These are phyloP conservation scores for Rhododendron griersonianum DNA, from an alignment of 148 eudicot genomes.

Conservation along the genomic window DNA sequence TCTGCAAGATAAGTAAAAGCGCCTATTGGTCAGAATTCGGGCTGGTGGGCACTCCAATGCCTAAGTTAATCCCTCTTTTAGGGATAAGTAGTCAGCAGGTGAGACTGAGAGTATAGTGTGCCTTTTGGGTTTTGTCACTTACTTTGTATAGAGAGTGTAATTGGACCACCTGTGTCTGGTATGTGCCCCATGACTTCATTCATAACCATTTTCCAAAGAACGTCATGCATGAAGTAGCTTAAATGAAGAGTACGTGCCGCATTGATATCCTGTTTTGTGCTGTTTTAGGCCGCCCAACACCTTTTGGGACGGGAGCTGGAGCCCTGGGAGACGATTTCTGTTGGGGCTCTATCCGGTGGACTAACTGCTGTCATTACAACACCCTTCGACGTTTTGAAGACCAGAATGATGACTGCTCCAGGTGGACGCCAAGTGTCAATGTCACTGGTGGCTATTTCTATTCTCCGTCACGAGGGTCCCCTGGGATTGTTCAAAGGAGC, in stretches of 20 bases:
- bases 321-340: slow-evolving; percentile 89
- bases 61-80: neutral
- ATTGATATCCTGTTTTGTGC: neutral
- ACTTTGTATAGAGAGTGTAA: neutral
- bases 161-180: neutral
- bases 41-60: neutral
- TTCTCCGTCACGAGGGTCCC: slow-evolving; percentile 77
- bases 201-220: neutral
- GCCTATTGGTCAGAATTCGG: neutral
- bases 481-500: slow-evolving; percentile 93
- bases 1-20: neutral
- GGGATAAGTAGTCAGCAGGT: neutral
- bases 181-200: neutral
- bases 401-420: slow-evolving; percentile 92
- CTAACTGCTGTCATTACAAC: slow-evolving; percentile 84
- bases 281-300: slow-evolving; percentile 58
- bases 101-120: neutral
- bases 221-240: neutral
- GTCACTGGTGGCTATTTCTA: slow-evolving; percentile 59
- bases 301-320: slow-evolving; percentile 76
- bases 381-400: slow-evolving; percentile 90
- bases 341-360: slow-evolving; percentile 94
- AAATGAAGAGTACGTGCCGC: neutral
- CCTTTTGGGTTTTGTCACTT: neutral
- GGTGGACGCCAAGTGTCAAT: slow-evolving; percentile 60